Evolutionary conservation across 108 stramenopile genomes (phyloP), one percentile per base, ranked within the genome.

Genomic region (Pseudonitzschia delicatissima): DNA sequence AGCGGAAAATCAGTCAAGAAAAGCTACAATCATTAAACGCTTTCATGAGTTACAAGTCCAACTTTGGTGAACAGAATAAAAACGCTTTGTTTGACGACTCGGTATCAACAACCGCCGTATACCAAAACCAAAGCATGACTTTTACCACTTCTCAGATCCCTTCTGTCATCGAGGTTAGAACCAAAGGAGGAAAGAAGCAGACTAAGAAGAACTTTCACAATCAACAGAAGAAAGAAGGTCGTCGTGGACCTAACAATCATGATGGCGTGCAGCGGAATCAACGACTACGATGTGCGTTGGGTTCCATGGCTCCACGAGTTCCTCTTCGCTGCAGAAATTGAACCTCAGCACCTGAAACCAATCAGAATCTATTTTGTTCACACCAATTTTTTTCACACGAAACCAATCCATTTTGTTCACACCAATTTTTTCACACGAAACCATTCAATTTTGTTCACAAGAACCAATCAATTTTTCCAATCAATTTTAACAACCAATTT

Each of bases 221-320:
- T 48, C 47, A 21, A 5, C 9, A 3, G 31, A 31, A 33, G 29
- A 31, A 55, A 55, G 4, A 13, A 34, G 29, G n/a, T 33, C 29
- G 2, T n/a, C n/a, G n/a, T 9, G 11, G 33, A 33, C 27, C 29
- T 27, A 55, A 33, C n/a, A 9, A 55, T 0, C 28, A 9, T 33
- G 33, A 33, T 34, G 15, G 3, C 32, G 53, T 2, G 53, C 29
- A 31, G 15, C 40, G 1, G 15, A 42, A 15, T 13, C 40, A 33
- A 27, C 29, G 53, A 7, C 27, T 55, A 27, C 53, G 29, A 9
- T 7, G 31, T n/a, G 53, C 53, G 33, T 33, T 55, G 33, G 53
- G 53, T n/a, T 17, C 53, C 2, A 55, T 55, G 53, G 53, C 53
- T n/a, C 53, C 53, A 33, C n/a, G n/a, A n/a, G n/a, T n/a, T n/a